Percentiles rank a stretch among this genome's conserved stretches.
Evolutionary conservation across 306 rosid species (phyloP).

Genomic region (Cucumis melo): DNA sequence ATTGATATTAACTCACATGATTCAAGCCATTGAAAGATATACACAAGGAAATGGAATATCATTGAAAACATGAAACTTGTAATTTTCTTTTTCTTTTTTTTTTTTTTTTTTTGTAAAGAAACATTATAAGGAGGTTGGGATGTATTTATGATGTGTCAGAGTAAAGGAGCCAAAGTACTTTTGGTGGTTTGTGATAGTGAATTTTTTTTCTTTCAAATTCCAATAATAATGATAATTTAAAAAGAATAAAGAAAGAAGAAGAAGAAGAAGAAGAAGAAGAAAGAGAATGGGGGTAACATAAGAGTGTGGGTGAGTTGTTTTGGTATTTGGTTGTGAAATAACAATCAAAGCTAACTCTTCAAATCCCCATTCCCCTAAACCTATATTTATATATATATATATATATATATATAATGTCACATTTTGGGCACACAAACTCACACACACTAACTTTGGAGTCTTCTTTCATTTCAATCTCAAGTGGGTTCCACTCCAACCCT

Average conservation of each 20-base stretch:
- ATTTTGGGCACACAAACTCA: background rate
- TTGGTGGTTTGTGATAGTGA: background rate
- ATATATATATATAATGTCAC: background rate
- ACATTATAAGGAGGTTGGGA: background rate
- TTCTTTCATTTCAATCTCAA: background rate
- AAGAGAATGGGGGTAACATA: background rate
- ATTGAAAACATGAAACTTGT: background rate
- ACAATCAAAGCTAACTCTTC: background rate
- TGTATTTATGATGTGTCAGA: constrained; percentile 7
- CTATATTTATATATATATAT: background rate
- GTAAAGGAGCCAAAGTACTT: background rate
- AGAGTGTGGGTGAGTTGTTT: background rate
- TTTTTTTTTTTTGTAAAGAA: background rate
- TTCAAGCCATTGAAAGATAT: background rate
- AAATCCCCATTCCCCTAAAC: background rate
- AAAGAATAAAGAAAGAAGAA: background rate
- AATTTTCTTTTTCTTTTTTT: background rate
- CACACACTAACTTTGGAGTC: background rate
- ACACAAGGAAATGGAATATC: background rate
- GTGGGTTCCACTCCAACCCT: background rate
- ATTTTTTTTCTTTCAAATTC: background rate
- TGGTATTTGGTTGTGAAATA: background rate
- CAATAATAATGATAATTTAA: background rate
- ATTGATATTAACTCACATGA: background rate
- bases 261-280: background rate